Percentiles rank a stretch among this genome's conserved stretches.
Evolutionary conservation across 176 grass and related monocot genomes (phyloP).

Genomic region (Themeda triandra): DNA sequence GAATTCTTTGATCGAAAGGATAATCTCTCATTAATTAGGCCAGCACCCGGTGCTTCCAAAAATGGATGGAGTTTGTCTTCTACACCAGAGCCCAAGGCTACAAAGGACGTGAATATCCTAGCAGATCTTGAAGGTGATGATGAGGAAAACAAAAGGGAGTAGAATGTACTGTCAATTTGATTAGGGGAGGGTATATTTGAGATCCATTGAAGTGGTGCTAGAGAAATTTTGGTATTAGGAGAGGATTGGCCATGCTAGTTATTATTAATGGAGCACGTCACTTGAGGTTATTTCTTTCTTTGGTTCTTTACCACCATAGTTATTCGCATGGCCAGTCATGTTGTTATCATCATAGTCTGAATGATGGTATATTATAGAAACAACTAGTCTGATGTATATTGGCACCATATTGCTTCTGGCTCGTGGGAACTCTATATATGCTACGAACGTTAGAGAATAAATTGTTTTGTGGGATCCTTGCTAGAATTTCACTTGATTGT

Average conservation of each 20-base stretch:
- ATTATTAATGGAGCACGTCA: conserved; percentile 21
- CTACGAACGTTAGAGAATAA: conserved; percentile 1
- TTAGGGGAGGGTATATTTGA: background rate
- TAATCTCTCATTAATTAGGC: conserved; percentile 80
- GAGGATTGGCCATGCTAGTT: conserved; percentile 18
- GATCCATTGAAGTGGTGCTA: background rate
- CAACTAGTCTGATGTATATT: conserved; percentile 26
- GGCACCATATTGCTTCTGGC: background rate
- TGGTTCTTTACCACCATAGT: conserved; percentile 8
- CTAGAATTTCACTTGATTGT: background rate
- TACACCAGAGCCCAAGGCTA: conserved; percentile 49
- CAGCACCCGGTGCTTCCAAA: conserved; percentile 65
- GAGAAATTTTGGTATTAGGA: conserved; percentile 43
- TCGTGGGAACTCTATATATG: background rate
- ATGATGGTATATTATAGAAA: conserved; percentile 37
- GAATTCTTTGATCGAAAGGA: conserved; percentile 88
- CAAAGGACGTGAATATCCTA: conserved; percentile 11
- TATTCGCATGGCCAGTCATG: background rate
- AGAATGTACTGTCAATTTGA: background rate
- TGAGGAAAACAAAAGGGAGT: conserved; percentile 96
- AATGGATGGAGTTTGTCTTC: conserved; percentile 49
- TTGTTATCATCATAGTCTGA: conserved; percentile 17
- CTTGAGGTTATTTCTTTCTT: conserved; percentile 17
- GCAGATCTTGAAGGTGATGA: conserved; percentile 45
- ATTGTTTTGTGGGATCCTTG: background rate